Evolutionary conservation across 2,329 filamentous ascomycete species (phyloP), one percentile per base, ranked within the genome.

Genomic region (Akanthomyces lecanii): DNA sequence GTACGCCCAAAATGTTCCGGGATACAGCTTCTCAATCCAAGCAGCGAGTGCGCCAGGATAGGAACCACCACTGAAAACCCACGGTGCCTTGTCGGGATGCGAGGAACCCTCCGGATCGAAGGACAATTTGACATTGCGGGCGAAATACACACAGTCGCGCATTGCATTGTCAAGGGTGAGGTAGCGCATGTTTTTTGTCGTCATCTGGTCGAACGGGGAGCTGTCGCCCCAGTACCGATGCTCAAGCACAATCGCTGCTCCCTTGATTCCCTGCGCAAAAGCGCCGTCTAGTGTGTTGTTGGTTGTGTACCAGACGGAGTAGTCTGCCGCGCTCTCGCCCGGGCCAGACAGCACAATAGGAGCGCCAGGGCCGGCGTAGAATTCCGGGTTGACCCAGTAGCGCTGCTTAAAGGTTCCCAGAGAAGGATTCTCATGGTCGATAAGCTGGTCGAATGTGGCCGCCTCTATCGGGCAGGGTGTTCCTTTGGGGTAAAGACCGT

Each of bases 181-280:
- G 77, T 92, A 93, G 2, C 89, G 85, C 65, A 95, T 76, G 67
- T 83, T 91, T 71, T 89, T 78, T 0, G 85, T 88, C 67, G 75
- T 79, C 60, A 93, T 79, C 69, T 91, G 81, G 3, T 79, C 72
- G 0, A 83, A 83, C 0, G 90, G 90, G 61, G 88, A 86, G 70
- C 88, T 91, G 14, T 81, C 80, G 62, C 91, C 91, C 72, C 92
- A 96, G 79, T 94, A 96, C 54, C 91, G 85, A 71, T 95, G 91
- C 76, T 95, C 91, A 2, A 95, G 80, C 55, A 94, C 83, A 12
- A 96, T 88, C 7, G 86, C 89, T n/a, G 94, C 77, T 1, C 90
- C 91, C 65, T 86, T 78, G 0, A 87, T 88, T 1, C 86, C 86
- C 67, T 87, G 77, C 3, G 87, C 84, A 21, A 94, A 80, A 65